Base-by-base conservation (phyloP, 305 asterid species). In the Galium porrigens region DNA sequence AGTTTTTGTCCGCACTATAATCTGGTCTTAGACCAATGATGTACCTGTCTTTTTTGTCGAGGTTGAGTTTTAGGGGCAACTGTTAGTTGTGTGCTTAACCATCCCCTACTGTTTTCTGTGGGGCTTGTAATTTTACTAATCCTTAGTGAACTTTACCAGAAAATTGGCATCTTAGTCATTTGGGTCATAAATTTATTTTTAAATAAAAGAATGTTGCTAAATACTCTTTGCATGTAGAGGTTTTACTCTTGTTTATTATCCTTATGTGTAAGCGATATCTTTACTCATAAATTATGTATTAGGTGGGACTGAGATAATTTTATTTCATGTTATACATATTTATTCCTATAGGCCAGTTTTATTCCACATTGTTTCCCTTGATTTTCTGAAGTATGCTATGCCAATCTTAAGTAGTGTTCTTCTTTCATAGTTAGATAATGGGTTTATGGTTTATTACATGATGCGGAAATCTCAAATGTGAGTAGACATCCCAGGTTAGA, bases 1-100 rank as follows among this genome's bases (percentile, higher is more conserved):
- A 15, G 60, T 72, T 77, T 55, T 72, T 68, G 54, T 53, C 65
- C 63, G 54, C 29, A 58, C 62, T 48, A 3, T 59, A 49, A 14
- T 7, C 32, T 41, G 46, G 18, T 0, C 12, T 17, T 30, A 44
- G 32, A 32, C 14, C 25, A 33, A 65, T 33, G 15, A 0, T 18
- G 25, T 20, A 8, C 20, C 25, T 64, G 5, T 42, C 33, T 27
- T 27, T 42, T 15, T 58, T 34, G 6, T 32, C 10, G 44, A 7
- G 27, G 44, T 32, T 58, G 63, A 37, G 44, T 7, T 57, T 33
- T 1, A 14, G 42, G 44, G 15, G 44, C 3, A 37, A 32, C 9
- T 8, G 46, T 32, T 14, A 14, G 63, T 30, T 37, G 3, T 59
- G 48, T 32, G 41, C 10, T 14, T 32, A 30, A 58, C 18, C 2